A percentile compares a stretch with the other conserved stretches of the same genome.
These are phyloP conservation scores for Phytophthora podocarpi DNA, from an alignment of 352 stramenopile genomes.

Conservation along the genomic window DNA sequence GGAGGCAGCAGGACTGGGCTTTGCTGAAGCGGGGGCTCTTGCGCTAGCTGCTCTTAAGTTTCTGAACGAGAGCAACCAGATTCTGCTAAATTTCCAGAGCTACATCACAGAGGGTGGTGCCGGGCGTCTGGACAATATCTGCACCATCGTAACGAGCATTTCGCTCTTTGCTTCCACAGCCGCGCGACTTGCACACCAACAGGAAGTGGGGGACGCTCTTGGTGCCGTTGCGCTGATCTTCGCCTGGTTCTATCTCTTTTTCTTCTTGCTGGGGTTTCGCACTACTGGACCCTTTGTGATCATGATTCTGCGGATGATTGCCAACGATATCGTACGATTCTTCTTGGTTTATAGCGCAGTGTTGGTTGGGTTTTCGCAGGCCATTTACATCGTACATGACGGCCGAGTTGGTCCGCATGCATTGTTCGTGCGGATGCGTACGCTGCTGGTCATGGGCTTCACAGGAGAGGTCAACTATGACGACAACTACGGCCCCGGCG, in stretches of 20 bases:
- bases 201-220: slow-evolving; percentile 51
- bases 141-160: slow-evolving; percentile 43
- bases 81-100: slow-evolving; percentile 43
- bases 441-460: slow-evolving; percentile 62
- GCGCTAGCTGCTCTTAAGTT: slow-evolving; percentile 49
- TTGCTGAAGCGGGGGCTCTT: slow-evolving; percentile 40
- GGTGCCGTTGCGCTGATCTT: slow-evolving; percentile 53
- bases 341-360: slow-evolving; percentile 61
- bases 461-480: slow-evolving; percentile 67
- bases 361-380: slow-evolving; percentile 58
- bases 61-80: slow-evolving; percentile 56
- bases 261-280: slow-evolving; percentile 70
- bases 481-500: slow-evolving; percentile 50
- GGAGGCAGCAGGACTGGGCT: slow-evolving; percentile 28
- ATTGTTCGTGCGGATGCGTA: slow-evolving; percentile 50
- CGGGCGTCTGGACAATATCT: slow-evolving; percentile 59
- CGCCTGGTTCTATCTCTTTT: slow-evolving; percentile 70
- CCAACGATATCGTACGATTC: slow-evolving; percentile 64
- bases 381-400: slow-evolving; percentile 62
- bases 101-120: slow-evolving; percentile 55
- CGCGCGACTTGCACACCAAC: slow-evolving; percentile 19
- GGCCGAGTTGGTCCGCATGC: slow-evolving; percentile 30
- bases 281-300: slow-evolving; percentile 69
- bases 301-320: slow-evolving; percentile 71
- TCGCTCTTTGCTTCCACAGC: slow-evolving; percentile 39